phyloP scores from a whole-genome alignment of 352 stramenopile genomes.

The Saprolegnia parasitica region DNA sequence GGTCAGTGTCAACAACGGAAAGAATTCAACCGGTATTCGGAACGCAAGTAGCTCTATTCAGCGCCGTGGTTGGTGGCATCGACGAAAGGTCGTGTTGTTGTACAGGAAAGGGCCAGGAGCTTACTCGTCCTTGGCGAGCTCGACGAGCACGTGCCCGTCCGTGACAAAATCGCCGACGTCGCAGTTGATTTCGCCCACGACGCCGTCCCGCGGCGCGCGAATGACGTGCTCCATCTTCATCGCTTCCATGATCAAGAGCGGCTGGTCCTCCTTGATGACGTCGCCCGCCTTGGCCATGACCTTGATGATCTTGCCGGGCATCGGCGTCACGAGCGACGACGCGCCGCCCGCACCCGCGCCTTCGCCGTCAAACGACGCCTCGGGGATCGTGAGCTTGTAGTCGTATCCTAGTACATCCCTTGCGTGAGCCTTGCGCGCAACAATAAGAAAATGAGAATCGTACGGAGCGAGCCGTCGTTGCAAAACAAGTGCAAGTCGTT shows the following conservation, averaged over 20 bases:
- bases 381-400: constrained; percentile 75
- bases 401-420: constrained; percentile 48
- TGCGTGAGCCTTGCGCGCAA: neutral
- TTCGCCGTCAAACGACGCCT: constrained; percentile 26
- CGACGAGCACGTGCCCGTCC: constrained; percentile 67
- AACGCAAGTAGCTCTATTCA: too few relatives aligned
- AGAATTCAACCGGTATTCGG: too few relatives aligned
- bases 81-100: too few relatives aligned
- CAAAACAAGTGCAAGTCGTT: constrained; percentile 72
- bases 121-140: constrained; percentile 38
- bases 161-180: constrained; percentile 70
- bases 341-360: constrained; percentile 33
- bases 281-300: constrained; percentile 87
- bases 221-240: constrained; percentile 97
- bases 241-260: constrained; percentile 93
- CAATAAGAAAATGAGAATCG: neutral
- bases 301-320: constrained; percentile 93
- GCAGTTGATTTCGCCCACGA: constrained; percentile 64
- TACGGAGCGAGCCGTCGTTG: constrained; percentile 55
- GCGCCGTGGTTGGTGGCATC: too few relatives aligned
- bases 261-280: constrained; percentile 78
- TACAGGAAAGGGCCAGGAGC: neutral
- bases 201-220: constrained; percentile 61
- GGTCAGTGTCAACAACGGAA: too few relatives aligned
- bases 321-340: constrained; percentile 81